Conservation (phyloP, 306 rosid genomes). For the Biancaea sappan region DNA sequence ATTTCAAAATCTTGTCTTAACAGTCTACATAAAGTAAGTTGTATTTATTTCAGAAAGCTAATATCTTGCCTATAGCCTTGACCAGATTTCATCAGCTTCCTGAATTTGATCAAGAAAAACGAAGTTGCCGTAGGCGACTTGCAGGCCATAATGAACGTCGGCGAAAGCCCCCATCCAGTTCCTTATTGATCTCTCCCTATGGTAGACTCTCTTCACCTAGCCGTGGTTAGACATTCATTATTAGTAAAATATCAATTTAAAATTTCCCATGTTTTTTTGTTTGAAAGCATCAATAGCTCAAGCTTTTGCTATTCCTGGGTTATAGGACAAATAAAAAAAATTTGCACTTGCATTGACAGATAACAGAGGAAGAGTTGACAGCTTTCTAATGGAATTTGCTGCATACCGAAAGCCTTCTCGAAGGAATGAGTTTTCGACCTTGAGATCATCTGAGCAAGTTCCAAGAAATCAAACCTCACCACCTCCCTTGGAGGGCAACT, state of each 20-base stretch:
- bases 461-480: constrained; percentile 44
- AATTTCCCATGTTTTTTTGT: background rate
- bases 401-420: constrained; percentile 57
- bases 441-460: constrained; percentile 52
- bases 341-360: constrained; percentile 47
- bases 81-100: constrained; percentile 89
- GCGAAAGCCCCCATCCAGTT: constrained; percentile 84
- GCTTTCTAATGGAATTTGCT: constrained; percentile 81
- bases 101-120: constrained; percentile 92
- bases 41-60: constrained; percentile 32
- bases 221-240: constrained; percentile 56
- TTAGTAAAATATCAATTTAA: constrained; percentile 21
- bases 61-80: constrained; percentile 36
- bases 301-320: constrained; percentile 8
- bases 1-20: background rate
- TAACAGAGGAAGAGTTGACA: constrained; percentile 54
- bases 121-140: constrained; percentile 92
- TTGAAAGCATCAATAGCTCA: background rate
- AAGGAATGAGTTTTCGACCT: constrained; percentile 52
- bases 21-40: background rate
- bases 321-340: constrained; percentile 1
- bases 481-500: constrained; percentile 61
- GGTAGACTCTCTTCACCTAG: constrained; percentile 57
- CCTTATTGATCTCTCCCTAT: constrained; percentile 63
- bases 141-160: constrained; percentile 97